Evolutionary conservation across 768 basidiomycete genomes (phyloP), one percentile per base, ranked within the genome.

Genomic region (Russula sp.): DNA sequence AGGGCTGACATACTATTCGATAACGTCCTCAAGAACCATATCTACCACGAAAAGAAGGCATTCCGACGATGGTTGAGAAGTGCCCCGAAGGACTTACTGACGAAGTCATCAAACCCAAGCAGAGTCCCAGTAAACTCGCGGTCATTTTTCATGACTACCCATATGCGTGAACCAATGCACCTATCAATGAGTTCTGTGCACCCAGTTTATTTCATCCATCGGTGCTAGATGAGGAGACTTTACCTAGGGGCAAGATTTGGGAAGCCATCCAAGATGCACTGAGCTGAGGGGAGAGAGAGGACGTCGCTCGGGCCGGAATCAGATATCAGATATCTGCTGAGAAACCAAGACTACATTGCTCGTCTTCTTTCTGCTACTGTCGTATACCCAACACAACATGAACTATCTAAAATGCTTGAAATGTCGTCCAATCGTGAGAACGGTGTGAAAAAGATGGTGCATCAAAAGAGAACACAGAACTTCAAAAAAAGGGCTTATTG

Each of bases 141-240:
- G 64, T 99, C 94, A 68, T 82, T 87, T 78, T 98, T 98, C 93
- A 97, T 98, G 73, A 98, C 85, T 69, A 98, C 96, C 92, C 93
- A 97, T 71, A 98, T 95, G 52, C 85, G 84, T 38, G 93, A 96
- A 59, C 96, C 96, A 72, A 98, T 98, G 72, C 96, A 98, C 72
- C 90, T 83, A 74, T 99, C 96, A 69, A 99, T 96, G 47, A 99
- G 81, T 73, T 98, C 96, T 95, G 66, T 56, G 35, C 50, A 36
- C 32, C 11, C 47, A 61, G 25, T 55, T 35, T 56, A 41, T 18
- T 42, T 56, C 58, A 9, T 18, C 35, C 48, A 46, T 42, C 29
- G 25, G 13, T 7, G 10, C 22, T 36, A 38, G 18, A 35, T 18
- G 62, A 54, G 42, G 14, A n/a, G 48, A 64, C 75, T 62, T 63